Evolutionary conservation across 208 protist species (phyloP), one percentile per base, ranked within the genome.

Genomic region (Trypanosoma rangeli): DNA sequence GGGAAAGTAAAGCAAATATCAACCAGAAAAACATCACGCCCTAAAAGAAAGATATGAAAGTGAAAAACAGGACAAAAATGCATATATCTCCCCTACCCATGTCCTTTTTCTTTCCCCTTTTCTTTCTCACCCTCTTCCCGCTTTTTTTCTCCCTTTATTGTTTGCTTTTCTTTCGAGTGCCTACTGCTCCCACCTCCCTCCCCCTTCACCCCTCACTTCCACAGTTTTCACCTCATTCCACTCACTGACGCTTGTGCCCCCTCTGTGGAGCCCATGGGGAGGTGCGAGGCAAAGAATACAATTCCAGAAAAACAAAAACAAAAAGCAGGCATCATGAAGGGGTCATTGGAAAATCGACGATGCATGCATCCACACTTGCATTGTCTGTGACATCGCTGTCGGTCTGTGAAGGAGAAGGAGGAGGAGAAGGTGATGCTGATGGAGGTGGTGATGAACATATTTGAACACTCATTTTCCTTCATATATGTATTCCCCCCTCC

Each of bases 81-180:
- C 33, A 7, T 37, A 44, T 46, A 63, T 13, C 24, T 46, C 18
- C 33, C 18, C 33, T 39, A 13, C 15, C 39, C 48, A 18, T 22
- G 35, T 66, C 54, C 37, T 52, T 54, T 55, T 54, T 52, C 22
- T 66, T 54, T 66, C 54, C 42, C 39, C 20, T 29, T 58, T 68
- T 60, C 56, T 68, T 13, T 28, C 15, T 46, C 20, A 58, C 55
- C 29, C 26, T 57, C 4, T 65, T 62, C 3, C 37, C 52, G 9
- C 26, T 62, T 5, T 35, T 50, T 15, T 70, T 53, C 0, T 70
- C 61, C 0, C 53, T 62, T 24, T 39, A 33, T 62, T 29, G 1
- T 39, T 63, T 70, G 61, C 4, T n/a, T 59, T 60, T 31, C 29
- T 20, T 35, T 60, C 5, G 3, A 26, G 16, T 31, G 28, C 5